These are phyloP conservation scores for Phialocephala sp. DNA, from an alignment of 2,329 filamentous ascomycete species.

Conservation along the genomic window DNA sequence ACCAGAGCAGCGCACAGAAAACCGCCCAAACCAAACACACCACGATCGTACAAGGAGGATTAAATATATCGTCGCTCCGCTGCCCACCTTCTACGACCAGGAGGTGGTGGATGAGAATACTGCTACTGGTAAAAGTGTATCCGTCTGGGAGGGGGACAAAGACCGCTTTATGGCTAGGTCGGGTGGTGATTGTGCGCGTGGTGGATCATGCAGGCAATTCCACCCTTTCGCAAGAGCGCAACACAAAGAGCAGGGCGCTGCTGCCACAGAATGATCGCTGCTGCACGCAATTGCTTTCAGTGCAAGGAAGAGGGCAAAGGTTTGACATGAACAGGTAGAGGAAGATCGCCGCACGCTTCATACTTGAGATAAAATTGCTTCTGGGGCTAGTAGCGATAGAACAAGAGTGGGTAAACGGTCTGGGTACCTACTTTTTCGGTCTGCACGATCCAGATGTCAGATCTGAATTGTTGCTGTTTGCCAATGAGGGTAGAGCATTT, in stretches of 20 bases:
- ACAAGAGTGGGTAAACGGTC: constrained; percentile 12
- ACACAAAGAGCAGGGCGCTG: constrained; percentile 13
- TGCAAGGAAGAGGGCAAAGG: constrained; percentile 31
- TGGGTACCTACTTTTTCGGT: constrained; percentile 26
- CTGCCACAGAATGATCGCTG: constrained; percentile 21
- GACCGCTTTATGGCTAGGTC: constrained; percentile 32
- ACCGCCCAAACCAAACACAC: not conserved
- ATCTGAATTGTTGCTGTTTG: constrained; percentile 8
- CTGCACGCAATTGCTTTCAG: constrained; percentile 31
- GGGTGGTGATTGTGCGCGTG: constrained; percentile 15
- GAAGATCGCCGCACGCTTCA: constrained; percentile 23
- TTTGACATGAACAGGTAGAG: constrained; percentile 16
- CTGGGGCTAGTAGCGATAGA: constrained; percentile 21
- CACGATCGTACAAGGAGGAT: not conserved
- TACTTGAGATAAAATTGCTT: constrained; percentile 29
- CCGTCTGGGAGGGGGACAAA: constrained; percentile 21
- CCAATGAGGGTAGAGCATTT: constrained; percentile 13
- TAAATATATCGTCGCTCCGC: constrained; percentile 11
- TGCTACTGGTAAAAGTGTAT: constrained; percentile 25
- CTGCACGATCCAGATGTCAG: constrained; percentile 25
- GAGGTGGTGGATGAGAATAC: constrained; percentile 23
- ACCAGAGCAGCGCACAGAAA: constrained; percentile 14
- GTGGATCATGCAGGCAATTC: constrained; percentile 19
- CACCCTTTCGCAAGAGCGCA: constrained; percentile 14
- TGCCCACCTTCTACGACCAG: constrained; percentile 12